These are phyloP conservation scores for Prinsepia uniflora DNA, from an alignment of 306 rosid genomes.

Conservation along the genomic window DNA sequence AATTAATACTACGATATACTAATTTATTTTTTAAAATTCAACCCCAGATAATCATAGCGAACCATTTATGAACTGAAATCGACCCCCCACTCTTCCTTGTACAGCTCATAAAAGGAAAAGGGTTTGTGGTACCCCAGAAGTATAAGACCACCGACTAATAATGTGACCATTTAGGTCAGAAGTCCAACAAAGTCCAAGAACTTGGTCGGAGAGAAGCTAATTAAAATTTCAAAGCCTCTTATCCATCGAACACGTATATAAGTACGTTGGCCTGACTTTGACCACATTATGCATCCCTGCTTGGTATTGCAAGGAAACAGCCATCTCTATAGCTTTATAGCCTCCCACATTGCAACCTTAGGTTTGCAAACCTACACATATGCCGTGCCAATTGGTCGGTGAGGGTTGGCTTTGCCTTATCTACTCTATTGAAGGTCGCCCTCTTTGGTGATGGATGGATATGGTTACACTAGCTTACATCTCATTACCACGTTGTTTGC, in stretches of 20 bases:
- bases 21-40: no score
- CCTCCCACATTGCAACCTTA: no score
- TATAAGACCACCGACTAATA: constrained; percentile 36
- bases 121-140: neutral
- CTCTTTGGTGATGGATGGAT: neutral
- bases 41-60: no score
- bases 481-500: neutral
- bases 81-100: no score
- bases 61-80: no score
- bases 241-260: neutral
- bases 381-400: constrained; percentile 22
- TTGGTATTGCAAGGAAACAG: neutral
- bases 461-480: no score
- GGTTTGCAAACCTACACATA: no score
- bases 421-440: neutral
- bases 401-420: constrained; percentile 6
- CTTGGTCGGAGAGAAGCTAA: neutral
- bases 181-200: constrained; percentile 31
- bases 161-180: constrained; percentile 14
- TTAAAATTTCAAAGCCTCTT: neutral
- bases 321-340: neutral
- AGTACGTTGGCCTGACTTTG: neutral
- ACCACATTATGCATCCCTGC: neutral
- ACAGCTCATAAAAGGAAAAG: no score
- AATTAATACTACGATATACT: no score